Evolutionary conservation across 192 early-diverging fungal species (phyloP), one percentile per base, ranked within the genome.

Genomic region (Coemansia sp.): DNA sequence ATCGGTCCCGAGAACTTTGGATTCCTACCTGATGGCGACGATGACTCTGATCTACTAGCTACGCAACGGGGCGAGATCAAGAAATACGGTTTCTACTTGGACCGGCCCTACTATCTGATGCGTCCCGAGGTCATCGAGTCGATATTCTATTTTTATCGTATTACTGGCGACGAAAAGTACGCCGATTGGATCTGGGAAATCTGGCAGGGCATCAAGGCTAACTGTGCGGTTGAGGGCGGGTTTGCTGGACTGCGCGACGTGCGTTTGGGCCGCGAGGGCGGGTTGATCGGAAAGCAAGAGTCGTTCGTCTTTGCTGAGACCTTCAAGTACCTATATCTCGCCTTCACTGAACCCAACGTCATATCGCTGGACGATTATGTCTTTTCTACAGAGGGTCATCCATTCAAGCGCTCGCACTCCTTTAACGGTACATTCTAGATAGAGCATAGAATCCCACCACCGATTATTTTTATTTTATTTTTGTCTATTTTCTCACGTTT

Each of bases 321-420:
- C 7, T 88, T 99, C 79, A 99, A 99, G 85, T 99, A 99, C 78
- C 82, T 95, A 13, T 98, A 94, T 71, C 74, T 98, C 73, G 85
- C 95, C 40, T 97, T 95, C 70, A 83, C 86, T 41, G 80, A 89
- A 27, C 84, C 89, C 43, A 79, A 90, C 72, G 80, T 87, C 36
- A 79, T 95, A 52, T 87, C 92, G 43, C 83, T 97, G 64, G 92
- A 94, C 72, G 80, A 93, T 69, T 96, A 91, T 80, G 92, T 98
- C 3, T 94, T 98, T 81, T 97, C 96, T 64, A 99, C 97, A 10
- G 97, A 97, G 76, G 96, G 94, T 22, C 97, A 97, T 74, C 95
- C 95, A 53, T 79, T 98, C 72, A 78, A 75, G 70, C 78, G 79
- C 24, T 70, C 72, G 2, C 62, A 46, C 29, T 50, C 72, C 0